These are phyloP conservation scores for Metschnikowia gruessii DNA, from an alignment of 805 yeast genomes.

Conservation along the genomic window DNA sequence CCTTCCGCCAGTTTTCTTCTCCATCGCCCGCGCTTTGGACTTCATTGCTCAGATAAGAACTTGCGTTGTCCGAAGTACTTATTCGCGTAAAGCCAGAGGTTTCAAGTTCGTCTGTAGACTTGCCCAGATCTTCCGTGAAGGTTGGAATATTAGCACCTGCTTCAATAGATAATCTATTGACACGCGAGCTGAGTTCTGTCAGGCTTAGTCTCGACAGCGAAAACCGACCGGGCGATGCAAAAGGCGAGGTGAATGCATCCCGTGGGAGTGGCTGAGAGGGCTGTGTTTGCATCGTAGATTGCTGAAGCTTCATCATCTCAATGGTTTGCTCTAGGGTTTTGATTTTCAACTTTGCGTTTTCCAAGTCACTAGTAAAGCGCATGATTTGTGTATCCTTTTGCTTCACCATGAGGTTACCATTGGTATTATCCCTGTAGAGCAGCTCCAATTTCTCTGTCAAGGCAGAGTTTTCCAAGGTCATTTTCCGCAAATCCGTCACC, in stretches of 20 bases:
- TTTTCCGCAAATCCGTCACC: conserved; percentile 25
- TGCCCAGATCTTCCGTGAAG: background rate
- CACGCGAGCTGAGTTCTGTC: conserved; percentile 40
- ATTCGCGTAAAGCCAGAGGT: background rate
- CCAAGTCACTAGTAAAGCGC: conserved; percentile 60
- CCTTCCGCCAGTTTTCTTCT: conserved; percentile 81
- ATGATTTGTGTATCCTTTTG: conserved; percentile 68
- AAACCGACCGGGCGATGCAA: conserved; percentile 15
- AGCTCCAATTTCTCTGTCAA: conserved; percentile 8
- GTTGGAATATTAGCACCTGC: conserved; percentile 12
- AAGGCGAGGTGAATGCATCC: conserved; percentile 15
- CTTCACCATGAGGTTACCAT: conserved; percentile 49
- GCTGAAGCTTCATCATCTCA: conserved; percentile 28
- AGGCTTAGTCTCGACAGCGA: conserved; percentile 24
- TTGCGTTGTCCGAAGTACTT: background rate
- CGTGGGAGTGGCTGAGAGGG: conserved; percentile 4
- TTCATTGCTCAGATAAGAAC: background rate
- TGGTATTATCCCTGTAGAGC: conserved; percentile 37
- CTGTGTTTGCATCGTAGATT: conserved; percentile 17
- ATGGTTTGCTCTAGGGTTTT: conserved; percentile 50
- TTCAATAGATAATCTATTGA: conserved; percentile 40
- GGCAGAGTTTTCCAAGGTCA: conserved; percentile 29
- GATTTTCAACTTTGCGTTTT: conserved; percentile 50
- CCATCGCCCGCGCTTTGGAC: conserved; percentile 19
- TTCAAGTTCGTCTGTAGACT: background rate